Evolutionary conservation across 371 early-diverging fungal genomes (phyloP), one percentile per base, ranked within the genome.

Genomic region (Polyrhizophydium stewartii): DNA sequence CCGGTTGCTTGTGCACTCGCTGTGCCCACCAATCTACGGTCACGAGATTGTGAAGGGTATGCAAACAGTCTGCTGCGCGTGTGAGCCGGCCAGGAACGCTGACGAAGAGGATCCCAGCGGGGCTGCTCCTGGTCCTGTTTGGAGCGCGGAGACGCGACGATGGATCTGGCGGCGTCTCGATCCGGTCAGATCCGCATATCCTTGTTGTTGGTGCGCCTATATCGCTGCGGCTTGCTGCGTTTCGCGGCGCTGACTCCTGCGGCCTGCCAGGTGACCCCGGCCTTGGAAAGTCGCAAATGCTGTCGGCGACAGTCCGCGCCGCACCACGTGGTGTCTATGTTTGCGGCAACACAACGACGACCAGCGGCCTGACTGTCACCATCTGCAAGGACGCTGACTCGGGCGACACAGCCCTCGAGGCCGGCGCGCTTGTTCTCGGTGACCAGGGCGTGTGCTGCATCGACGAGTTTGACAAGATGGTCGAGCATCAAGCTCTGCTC

Each of bases 401-500:
- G 0, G 87, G 86, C 22, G 92, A 92, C 43, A 90, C 85, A 73
- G 87, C 85, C 7, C 75, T 91, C 25, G 92, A 94, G 41, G 68
- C 72, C 41, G 99, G 99, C 73, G 99, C 99, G 0, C 78, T 99
- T 53, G 99, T 99, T 0, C 84, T 99, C 57, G 91, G 93, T 68
- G 99, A 99, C 72, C 92, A 91, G 59, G 99, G 99, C 59, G 77
- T 99, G 1, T 99, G 99, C 73, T 98, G 98, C 78, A 99, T 99
- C 69, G 99, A 99, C 83, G 99, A 99, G 78, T 99, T 99, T 82
- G 97, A 97, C 76, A 97, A 96, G 74, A 96, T 99, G 96, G 87
- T 91, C 19, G 98, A 98, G 62, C 68, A 90, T 5, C 88, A 95
- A 21, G 90, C 96, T 17, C 83, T 99, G 64, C 95, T 98, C 73